Conservation (phyloP, 2,329 filamentous ascomycete species). For the Aspergillus sp. region DNA sequence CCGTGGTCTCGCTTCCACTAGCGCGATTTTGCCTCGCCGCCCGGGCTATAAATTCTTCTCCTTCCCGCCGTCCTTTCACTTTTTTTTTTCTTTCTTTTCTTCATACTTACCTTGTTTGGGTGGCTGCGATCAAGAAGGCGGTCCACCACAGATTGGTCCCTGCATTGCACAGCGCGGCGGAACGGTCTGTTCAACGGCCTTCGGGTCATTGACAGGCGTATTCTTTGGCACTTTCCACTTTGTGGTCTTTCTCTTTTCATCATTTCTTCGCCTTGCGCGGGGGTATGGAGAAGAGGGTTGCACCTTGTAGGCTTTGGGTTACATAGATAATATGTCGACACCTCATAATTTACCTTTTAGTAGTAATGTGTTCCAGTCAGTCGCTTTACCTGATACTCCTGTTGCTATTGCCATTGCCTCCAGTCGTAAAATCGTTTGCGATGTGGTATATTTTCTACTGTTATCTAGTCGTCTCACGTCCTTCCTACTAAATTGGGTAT, state of each 20-base stretch:
- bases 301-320: not conserved
- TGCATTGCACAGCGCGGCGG: slow-evolving; percentile 60
- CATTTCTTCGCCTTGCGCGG: slow-evolving; percentile 35
- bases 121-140: slow-evolving; percentile 49
- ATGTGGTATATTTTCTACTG: not conserved
- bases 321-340: not conserved
- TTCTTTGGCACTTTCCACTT: slow-evolving; percentile 49
- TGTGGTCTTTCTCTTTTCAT: slow-evolving; percentile 41
- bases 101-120: slow-evolving; percentile 55
- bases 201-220: slow-evolving; percentile 50
- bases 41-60: slow-evolving; percentile 30
- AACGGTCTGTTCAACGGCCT: slow-evolving; percentile 50
- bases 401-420: not conserved
- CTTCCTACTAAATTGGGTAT: not conserved
- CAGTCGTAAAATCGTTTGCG: too few relatives aligned
- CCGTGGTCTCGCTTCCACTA: slow-evolving; percentile 30
- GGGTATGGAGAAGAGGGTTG: slow-evolving; percentile 36
- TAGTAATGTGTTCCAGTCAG: not conserved
- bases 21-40: slow-evolving; percentile 13
- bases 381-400: too few relatives aligned
- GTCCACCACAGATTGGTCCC: slow-evolving; percentile 49
- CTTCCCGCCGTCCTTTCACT: slow-evolving; percentile 19
- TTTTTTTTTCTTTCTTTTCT: slow-evolving; percentile 44
- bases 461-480: not conserved
- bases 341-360: not conserved